phyloP scores from a whole-genome alignment of 192 early-diverging fungal genomes.

The Coemansia umbellata region DNA sequence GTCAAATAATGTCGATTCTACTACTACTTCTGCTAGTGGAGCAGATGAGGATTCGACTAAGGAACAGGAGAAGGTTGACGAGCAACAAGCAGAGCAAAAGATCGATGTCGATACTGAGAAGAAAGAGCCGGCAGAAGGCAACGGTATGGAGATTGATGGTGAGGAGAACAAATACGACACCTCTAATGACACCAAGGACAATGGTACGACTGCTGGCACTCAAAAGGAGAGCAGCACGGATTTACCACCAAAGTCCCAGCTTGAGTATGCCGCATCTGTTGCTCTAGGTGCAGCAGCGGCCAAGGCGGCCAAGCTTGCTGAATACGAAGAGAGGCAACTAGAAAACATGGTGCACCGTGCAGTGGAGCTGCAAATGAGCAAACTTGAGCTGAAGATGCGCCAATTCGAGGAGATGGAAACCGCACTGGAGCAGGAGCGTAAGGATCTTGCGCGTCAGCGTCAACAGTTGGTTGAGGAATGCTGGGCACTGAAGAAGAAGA shows the following conservation, averaged over 20 bases:
- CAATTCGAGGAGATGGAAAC: constrained; percentile 92
- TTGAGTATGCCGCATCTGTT: constrained; percentile 77
- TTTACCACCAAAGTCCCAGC: constrained; percentile 35
- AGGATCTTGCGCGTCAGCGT: constrained; percentile 62
- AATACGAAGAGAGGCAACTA: constrained; percentile 84
- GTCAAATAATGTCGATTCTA: no score
- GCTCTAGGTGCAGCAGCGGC: constrained; percentile 92
- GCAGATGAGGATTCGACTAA: not conserved
- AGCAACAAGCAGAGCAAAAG: not conserved
- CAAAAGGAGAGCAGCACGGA: constrained; percentile 10
- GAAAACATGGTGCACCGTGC: constrained; percentile 74
- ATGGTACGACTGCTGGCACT: not conserved
- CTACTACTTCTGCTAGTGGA: no score
- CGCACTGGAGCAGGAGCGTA: constrained; percentile 82
- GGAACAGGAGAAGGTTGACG: not conserved
- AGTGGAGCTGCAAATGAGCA: constrained; percentile 83
- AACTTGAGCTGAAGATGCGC: constrained; percentile 87
- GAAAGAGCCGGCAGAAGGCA: not conserved
- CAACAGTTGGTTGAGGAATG: constrained; percentile 49
- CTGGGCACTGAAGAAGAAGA: constrained; percentile 49
- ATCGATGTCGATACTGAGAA: not conserved
- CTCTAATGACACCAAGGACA: no score
- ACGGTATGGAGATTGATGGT: not conserved
- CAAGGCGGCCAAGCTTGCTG: constrained; percentile 77
- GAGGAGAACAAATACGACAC: not conserved